phyloP scores from a whole-genome alignment of 768 basidiomycete genomes.

The Cystobasidium ongulense region DNA sequence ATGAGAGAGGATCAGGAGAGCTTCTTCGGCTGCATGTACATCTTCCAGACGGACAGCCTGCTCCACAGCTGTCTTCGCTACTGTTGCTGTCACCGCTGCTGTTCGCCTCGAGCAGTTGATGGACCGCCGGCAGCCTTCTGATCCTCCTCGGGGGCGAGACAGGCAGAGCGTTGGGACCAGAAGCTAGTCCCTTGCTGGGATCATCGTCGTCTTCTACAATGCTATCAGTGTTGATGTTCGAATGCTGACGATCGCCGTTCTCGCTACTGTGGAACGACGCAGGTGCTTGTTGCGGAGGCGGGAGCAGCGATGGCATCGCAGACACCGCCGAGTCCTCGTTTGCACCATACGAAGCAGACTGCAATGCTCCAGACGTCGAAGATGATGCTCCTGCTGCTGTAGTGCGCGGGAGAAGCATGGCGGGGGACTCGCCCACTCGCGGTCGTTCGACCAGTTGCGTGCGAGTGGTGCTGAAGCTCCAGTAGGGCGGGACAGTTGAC shows the following conservation, averaged over 20 bases:
- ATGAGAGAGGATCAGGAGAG: slow-evolving; percentile 10
- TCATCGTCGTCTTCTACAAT: slow-evolving; percentile 4
- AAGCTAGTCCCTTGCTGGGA: not conserved
- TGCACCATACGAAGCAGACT: not conserved
- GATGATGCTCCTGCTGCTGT: not conserved
- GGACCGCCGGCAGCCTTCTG: not conserved
- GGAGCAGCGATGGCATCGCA: not conserved
- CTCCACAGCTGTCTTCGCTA: not conserved
- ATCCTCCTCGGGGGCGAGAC: slow-evolving; percentile 12
- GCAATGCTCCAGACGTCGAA: not conserved
- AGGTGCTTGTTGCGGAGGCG: not conserved
- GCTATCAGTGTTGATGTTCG: not conserved
- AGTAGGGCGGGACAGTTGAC: slow-evolving; percentile 12
- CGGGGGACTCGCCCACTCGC: not conserved
- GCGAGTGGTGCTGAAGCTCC: slow-evolving; percentile 11
- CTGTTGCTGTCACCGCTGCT: not conserved
- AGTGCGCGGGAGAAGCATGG: not conserved
- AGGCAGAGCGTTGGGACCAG: slow-evolving; percentile 20
- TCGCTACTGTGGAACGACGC: not conserved
- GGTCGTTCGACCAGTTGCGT: not conserved
- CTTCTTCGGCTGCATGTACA: slow-evolving; percentile 5
- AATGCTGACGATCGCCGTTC: not conserved
- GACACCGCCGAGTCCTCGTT: not conserved
- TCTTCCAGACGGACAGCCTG: not conserved
- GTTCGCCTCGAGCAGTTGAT: not conserved